phyloP scores from a whole-genome alignment of 2,329 filamentous ascomycete genomes.

The Monosporascus sp. region DNA sequence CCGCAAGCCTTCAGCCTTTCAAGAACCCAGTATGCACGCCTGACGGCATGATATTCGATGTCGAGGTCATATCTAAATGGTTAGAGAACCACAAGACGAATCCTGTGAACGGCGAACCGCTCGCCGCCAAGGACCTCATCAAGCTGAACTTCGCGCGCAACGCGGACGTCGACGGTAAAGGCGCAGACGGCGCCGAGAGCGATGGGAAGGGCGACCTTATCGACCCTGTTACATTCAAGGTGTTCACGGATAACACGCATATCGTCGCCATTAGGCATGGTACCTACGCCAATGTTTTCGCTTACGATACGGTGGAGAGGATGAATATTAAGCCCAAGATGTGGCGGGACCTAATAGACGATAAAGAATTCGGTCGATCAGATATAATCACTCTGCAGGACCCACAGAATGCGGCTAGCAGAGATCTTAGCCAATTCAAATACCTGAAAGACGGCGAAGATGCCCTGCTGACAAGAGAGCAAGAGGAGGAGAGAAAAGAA shows the following conservation, averaged over 20 bases:
- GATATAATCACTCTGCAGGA: conserved; percentile 97
- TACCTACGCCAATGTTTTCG: conserved; percentile 89
- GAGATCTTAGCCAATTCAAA: conserved; percentile 84
- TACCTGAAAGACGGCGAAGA: conserved; percentile 78
- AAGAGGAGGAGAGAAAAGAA: conserved; percentile 61
- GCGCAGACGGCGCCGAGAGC: conserved; percentile 35
- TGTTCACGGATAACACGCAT: conserved; percentile 96
- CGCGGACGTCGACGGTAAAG: conserved; percentile 56
- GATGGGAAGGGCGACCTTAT: conserved; percentile 73
- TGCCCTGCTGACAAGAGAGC: conserved; percentile 61
- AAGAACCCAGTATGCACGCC: conserved; percentile 87
- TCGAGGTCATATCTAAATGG: conserved; percentile 92
- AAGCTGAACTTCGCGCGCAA: conserved; percentile 91
- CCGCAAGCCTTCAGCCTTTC: conserved; percentile 92
- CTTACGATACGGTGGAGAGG: conserved; percentile 90
- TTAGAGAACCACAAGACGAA: conserved; percentile 91
- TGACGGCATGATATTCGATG: conserved; percentile 86
- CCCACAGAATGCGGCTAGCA: conserved; percentile 78
- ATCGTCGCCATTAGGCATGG: conserved; percentile 79
- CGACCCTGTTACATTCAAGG: conserved; percentile 95
- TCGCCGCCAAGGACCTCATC: conserved; percentile 79
- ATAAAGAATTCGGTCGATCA: conserved; percentile 77
- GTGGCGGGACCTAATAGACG: conserved; percentile 86
- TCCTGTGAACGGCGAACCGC: conserved; percentile 74
- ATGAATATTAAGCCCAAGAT: conserved; percentile 97